Evolutionary conservation across 345 rosid species (phyloP).

Genomic region (Gossypium raimondii): DNA sequence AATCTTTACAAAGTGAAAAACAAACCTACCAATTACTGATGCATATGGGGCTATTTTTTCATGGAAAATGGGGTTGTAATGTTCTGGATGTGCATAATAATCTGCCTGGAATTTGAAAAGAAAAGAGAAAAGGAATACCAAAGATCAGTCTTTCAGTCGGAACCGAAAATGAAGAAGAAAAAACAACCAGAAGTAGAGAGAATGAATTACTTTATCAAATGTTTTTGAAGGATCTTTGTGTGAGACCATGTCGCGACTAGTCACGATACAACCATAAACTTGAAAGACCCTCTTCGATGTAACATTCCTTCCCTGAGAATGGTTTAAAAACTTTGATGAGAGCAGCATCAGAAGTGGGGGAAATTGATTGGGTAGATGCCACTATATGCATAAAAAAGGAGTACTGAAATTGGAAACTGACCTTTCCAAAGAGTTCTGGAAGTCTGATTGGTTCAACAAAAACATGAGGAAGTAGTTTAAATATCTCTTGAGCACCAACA

Average conservation of each 20-base stretch:
- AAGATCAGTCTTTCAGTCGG: background rate
- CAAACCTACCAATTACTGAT: conserved; percentile 64
- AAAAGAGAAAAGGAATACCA: background rate
- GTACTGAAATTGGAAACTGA: conserved; percentile 19
- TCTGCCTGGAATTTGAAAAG: conserved; percentile 52
- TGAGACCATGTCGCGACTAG: conserved; percentile 76
- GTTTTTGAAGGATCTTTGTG: conserved; percentile 60
- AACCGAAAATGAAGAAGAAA: background rate
- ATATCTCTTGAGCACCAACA: conserved; percentile 85
- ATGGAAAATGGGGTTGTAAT: conserved; percentile 73
- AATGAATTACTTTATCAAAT: conserved; percentile 63
- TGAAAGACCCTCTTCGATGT: conserved; percentile 63
- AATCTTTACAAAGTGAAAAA: no score
- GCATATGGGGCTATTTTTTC: conserved; percentile 73
- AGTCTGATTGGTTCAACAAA: conserved; percentile 73
- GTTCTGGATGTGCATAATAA: conserved; percentile 91
- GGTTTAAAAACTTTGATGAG: background rate
- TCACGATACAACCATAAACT: conserved; percentile 81
- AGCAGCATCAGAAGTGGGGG: background rate
- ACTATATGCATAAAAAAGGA: background rate
- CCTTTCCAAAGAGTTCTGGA: conserved; percentile 63
- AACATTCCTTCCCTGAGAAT: conserved; percentile 40
- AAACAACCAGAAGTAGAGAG: conserved; percentile 5
- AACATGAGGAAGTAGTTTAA: conserved; percentile 91
- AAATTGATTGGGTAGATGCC: background rate